Base-by-base conservation (phyloP, 2,329 filamentous ascomycete species). In the Plenodomus tracheiphilus region DNA sequence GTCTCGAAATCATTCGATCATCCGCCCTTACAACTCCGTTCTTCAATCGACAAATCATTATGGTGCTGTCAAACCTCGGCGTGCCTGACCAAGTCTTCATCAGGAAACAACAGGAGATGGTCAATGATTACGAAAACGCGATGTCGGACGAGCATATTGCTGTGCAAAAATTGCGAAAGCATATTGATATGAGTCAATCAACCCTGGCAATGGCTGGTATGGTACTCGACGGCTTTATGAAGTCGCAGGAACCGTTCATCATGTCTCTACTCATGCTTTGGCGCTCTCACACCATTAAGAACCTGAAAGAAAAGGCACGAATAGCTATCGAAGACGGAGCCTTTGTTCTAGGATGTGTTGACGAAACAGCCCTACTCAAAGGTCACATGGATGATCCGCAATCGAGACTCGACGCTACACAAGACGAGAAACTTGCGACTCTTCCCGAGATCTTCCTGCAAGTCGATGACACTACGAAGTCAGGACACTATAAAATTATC, bases 381-480 rank as follows among this genome's bases (percentile, higher is more conserved):
- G 94, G 94, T 0, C 85, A 96, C 62, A 84, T 76, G 25, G 71
- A 79, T n/a, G 63, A 75, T 2, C 75, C 74, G n/a, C 70, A 78
- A 37, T 70, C 65, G 19, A 66, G 69, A 2, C 49, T 61, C 30
- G 78, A 79, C 37, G 79, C 78, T 41, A 62, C 79, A 6, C 72
- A 78, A 8, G 72, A 78, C 2, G 56, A 68, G 22, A 71, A 69
- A 32, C 47, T 71, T 2, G 49, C 49, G 1, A 66, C 51, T 0
- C 74, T 96, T 1, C 91, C 94, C 0, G 86, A 99, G 64, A 91
- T 99, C 8, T 99, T 97, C 64, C 69, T 97, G 0, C 92, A 97
- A 65, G 78, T 97, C 0, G 85, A 86, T 0, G 80, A 83, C 8
- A 77, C 78, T 1, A 75, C 80, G 8, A 76, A 78, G 28, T 74